Base-by-base conservation (phyloP, 23 red algal species). In the Cyanidioschyzon merolae region DNA sequence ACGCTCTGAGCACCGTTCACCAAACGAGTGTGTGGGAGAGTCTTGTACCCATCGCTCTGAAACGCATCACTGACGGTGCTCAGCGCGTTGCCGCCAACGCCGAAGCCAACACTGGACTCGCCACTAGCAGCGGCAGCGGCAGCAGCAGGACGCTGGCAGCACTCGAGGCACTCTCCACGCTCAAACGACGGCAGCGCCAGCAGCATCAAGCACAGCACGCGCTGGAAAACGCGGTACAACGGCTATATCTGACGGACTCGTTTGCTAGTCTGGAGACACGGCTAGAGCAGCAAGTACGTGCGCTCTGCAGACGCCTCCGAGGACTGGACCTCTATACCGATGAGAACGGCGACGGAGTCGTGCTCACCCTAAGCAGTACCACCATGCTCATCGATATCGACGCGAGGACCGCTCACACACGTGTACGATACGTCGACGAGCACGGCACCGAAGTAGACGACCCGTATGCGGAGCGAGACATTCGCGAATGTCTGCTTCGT, bases 371-470 rank as follows among this genome's bases (percentile, higher is more conserved):
- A 7, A 71, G 63, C 63, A 71, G 63, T 71, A 25, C n/a, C 2
- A 71, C 63, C n/a, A 35, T 71, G 12, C 63, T 71, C n/a, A 35
- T 71, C 12, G 63, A 71, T 71, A 27, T 71, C n/a, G 63, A 27
- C 30, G 63, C 30, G 63, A 27, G 3, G 63, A 71, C 63, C 2
- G n/a, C 12, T 25, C 63, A 71, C 12, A 27, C 29, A 3, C 21
- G 7, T 25, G 63, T 71, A 27, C 63, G 63, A 27, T 71, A 71
- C 63, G 32, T 35, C 63, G 30, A 35, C 29, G 63, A 71, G 21
- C n/a, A 71, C 29, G 63, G 63, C 29, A 27, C 63, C 21, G 63
- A 71, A 35, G 12, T 32, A 3, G n/a, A 25, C 7, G 63, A 71
- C 63, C 63, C 63, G 29, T 71, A 71, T 32, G 63, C 63, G 2